phyloP scores from a whole-genome alignment of 1,284 basidiomycete species.

The Malassezia sympodialis region DNA sequence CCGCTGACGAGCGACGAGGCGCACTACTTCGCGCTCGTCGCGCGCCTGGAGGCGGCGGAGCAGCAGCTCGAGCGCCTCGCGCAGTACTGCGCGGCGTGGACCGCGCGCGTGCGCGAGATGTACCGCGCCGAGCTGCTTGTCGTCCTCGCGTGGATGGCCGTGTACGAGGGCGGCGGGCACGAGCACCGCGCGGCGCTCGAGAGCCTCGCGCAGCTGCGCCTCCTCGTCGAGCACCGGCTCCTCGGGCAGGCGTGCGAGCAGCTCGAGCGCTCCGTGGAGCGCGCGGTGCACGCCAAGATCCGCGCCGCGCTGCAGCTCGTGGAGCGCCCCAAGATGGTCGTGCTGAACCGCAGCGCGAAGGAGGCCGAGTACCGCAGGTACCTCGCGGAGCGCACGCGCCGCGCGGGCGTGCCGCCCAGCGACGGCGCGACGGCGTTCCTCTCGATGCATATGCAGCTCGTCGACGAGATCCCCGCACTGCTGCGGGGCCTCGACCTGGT shows the following conservation, averaged over 20 bases:
- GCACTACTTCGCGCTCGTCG: constrained; percentile 22
- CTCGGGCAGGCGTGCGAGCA: constrained; percentile 22
- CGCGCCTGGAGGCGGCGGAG: constrained; percentile 24
- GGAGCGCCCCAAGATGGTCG: constrained; percentile 33
- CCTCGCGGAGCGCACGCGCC: constrained; percentile 21
- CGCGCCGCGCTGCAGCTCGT: constrained; percentile 41
- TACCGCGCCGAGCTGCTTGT: constrained; percentile 25
- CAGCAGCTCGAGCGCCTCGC: constrained; percentile 20
- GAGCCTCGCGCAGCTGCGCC: constrained; percentile 20
- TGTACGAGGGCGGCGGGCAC: constrained; percentile 13
- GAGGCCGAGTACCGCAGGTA: constrained; percentile 46
- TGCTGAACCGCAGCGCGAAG: constrained; percentile 46
- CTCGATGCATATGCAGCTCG: constrained; percentile 47
- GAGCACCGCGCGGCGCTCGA: constrained; percentile 12
- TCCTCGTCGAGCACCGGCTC: constrained; percentile 19
- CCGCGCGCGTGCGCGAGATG: constrained; percentile 17
- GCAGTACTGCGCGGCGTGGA: constrained; percentile 25
- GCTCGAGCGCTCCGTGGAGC: constrained; percentile 25
- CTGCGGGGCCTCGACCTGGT: constrained; percentile 45
- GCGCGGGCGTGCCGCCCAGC: constrained; percentile 23
- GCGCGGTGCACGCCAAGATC: constrained; percentile 25
- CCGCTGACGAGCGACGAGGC: constrained; percentile 21
- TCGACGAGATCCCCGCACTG: constrained; percentile 49
- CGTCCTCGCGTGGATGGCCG: constrained; percentile 24
- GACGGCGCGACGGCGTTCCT: constrained; percentile 46